A percentile compares a stretch with the other conserved stretches of the same genome.
phyloP scores from a whole-genome alignment of 2,329 filamentous ascomycete species.

The Fusarium anthophilum region DNA sequence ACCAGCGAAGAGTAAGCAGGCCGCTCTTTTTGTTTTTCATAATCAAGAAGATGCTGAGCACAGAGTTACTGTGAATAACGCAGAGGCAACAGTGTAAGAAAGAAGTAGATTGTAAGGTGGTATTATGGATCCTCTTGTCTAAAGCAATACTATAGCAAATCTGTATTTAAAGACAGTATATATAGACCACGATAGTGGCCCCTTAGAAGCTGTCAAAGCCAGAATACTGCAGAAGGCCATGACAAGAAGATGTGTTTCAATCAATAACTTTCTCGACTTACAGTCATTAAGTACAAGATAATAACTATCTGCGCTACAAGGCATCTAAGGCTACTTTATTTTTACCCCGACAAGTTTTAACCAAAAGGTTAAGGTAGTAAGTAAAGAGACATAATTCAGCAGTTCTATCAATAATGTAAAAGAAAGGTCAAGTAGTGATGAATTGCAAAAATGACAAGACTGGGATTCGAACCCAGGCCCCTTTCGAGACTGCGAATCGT shows the following conservation, averaged over 20 bases:
- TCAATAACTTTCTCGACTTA: accelerated
- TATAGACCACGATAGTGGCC: accelerated
- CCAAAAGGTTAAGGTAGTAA: no score
- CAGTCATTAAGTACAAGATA: accelerated
- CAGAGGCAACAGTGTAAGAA: accelerated
- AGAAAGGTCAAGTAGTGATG: not conserved
- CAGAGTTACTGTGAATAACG: accelerated
- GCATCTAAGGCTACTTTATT: no score
- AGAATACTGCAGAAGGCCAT: not conserved
- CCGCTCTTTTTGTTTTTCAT: accelerated
- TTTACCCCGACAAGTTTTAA: no score
- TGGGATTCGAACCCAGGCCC: conserved; percentile 39
- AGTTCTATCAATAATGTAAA: not conserved
- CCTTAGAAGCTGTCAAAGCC: accelerated
- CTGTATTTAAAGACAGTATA: accelerated
- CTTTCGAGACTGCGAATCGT: conserved; percentile 40
- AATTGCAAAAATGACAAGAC: conserved; percentile 20
- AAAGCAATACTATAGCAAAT: not conserved
- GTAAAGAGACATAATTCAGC: not conserved
- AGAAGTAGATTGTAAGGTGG: not conserved
- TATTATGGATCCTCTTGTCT: accelerated
- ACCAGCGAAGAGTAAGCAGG: accelerated
- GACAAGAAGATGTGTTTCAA: accelerated
- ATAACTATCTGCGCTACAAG: not conserved
- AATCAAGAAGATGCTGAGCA: accelerated